These are phyloP conservation scores for Pseudocercospora fuligena DNA, from an alignment of 2,329 filamentous ascomycete species.

Conservation along the genomic window DNA sequence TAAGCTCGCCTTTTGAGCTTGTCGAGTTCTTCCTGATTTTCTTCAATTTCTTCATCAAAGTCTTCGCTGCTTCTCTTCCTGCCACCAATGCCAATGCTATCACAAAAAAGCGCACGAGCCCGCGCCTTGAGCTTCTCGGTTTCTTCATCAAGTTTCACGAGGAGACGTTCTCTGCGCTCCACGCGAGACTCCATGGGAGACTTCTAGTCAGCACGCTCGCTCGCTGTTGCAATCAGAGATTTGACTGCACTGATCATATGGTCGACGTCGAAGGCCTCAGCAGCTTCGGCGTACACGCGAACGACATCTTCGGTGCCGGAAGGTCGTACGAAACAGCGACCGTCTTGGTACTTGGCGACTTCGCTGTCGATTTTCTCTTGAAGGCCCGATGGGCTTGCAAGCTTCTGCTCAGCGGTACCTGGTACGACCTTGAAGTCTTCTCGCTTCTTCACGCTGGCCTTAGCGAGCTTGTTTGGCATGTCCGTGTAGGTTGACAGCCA, in stretches of 20 bases:
- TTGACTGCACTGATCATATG: conserved; percentile 83
- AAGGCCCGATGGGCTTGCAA: conserved; percentile 76
- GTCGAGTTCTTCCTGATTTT: too few relatives aligned
- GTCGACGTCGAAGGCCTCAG: conserved; percentile 85
- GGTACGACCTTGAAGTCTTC: conserved; percentile 90
- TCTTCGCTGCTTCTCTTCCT: too few relatives aligned
- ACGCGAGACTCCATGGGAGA: neutral
- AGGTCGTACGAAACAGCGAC: conserved; percentile 86
- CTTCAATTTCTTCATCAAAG: too few relatives aligned
- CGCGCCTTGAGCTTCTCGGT: too few relatives aligned
- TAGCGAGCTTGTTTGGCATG: conserved; percentile 91
- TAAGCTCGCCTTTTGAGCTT: too few relatives aligned
- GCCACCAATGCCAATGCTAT: too few relatives aligned
- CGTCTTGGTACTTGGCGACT: conserved; percentile 89
- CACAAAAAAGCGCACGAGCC: too few relatives aligned
- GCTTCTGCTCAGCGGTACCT: conserved; percentile 74
- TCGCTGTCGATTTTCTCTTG: conserved; percentile 86
- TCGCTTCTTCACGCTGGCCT: conserved; percentile 86
- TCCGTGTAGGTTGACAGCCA: conserved; percentile 94
- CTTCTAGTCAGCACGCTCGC: conserved; percentile 18
- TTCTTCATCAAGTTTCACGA: too few relatives aligned
- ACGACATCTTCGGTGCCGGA: conserved; percentile 96
- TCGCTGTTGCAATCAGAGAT: conserved; percentile 27
- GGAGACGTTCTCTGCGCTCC: neutral
- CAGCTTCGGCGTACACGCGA: conserved; percentile 93